Conservation (phyloP, 805 yeast species). For the Hanseniaspora clermontiae region DNA sequence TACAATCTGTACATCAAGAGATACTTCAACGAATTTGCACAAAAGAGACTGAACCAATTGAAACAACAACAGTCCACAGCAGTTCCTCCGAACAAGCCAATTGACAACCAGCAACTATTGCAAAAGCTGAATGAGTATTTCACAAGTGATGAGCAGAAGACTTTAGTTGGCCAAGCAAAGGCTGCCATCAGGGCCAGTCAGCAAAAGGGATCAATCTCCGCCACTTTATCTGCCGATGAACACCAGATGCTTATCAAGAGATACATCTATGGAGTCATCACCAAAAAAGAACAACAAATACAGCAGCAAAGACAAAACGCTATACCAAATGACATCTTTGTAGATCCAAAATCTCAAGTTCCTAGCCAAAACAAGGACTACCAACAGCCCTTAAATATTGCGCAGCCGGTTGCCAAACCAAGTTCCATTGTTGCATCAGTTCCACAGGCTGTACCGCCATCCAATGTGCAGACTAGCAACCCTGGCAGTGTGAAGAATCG, state of each 20-base stretch:
- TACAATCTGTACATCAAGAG: slow-evolving; percentile 10
- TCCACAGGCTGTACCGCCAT: not conserved
- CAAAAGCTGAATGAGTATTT: slow-evolving; percentile 25
- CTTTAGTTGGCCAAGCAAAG: slow-evolving; percentile 27
- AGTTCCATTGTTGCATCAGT: not conserved
- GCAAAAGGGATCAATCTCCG: slow-evolving; percentile 22
- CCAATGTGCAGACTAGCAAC: not conserved
- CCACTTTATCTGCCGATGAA: slow-evolving; percentile 17
- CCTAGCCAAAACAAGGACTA: slow-evolving; percentile 11
- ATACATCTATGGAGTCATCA: slow-evolving; percentile 28
- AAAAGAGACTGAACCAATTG: slow-evolving; percentile 14
- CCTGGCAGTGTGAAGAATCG: not conserved
- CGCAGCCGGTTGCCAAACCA: not conserved
- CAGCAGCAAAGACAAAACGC: slow-evolving; percentile 15
- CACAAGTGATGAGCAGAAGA: slow-evolving; percentile 28
- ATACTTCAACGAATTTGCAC: slow-evolving; percentile 13
- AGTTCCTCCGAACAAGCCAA: slow-evolving; percentile 13
- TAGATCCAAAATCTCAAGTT: slow-evolving; percentile 11
- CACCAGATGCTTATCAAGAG: slow-evolving; percentile 26
- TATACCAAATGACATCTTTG: slow-evolving; percentile 15
- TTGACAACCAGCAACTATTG: slow-evolving; percentile 11
- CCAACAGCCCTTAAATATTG: not conserved
- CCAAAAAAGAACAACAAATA: slow-evolving; percentile 26
- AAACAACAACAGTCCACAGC: slow-evolving; percentile 21
- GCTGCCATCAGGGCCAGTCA: slow-evolving; percentile 28